Evolutionary conservation across 345 rosid genomes (phyloP).

Genomic region (Arabis hirsuta): DNA sequence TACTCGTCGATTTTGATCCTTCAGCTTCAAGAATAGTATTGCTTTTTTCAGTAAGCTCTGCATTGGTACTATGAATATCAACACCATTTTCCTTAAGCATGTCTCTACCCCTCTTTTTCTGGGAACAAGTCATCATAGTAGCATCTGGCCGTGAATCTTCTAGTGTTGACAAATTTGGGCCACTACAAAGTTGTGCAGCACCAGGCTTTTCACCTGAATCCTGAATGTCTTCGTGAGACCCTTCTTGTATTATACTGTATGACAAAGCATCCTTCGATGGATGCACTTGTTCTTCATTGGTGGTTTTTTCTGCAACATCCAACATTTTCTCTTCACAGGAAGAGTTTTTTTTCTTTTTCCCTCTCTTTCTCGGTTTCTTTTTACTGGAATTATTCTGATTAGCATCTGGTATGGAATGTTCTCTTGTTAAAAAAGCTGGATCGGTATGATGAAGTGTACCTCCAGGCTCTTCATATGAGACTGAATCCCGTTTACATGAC

Average conservation of each 20-base stretch:
- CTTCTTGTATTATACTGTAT: constrained; percentile 2
- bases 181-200: constrained; percentile 12
- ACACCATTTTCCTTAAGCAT: neutral
- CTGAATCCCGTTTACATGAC: neutral
- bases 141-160: constrained; percentile 23
- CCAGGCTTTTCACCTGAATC: constrained; percentile 18
- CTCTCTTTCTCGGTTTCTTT: constrained; percentile 2
- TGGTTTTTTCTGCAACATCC: constrained; percentile 14
- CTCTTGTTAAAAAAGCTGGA: neutral
- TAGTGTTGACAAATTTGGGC: neutral
- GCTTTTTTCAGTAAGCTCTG: constrained; percentile 7
- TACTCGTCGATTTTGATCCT: constrained; percentile 22
- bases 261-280: neutral
- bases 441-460: constrained; percentile 11
- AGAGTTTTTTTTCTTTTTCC: constrained; percentile 4
- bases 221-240: neutral
- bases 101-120: neutral
- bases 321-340: constrained; percentile 20
- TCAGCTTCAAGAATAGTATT: constrained; percentile 29
- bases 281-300: constrained; percentile 9
- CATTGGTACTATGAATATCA: constrained; percentile 19
- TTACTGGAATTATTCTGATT: neutral
- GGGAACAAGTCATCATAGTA: constrained; percentile 23
- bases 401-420: constrained; percentile 23
- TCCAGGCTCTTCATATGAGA: constrained; percentile 24